Evolutionary conservation across 2,329 filamentous ascomycete genomes (phyloP).

Genomic region (Arthrobotrys sphaeroides): DNA sequence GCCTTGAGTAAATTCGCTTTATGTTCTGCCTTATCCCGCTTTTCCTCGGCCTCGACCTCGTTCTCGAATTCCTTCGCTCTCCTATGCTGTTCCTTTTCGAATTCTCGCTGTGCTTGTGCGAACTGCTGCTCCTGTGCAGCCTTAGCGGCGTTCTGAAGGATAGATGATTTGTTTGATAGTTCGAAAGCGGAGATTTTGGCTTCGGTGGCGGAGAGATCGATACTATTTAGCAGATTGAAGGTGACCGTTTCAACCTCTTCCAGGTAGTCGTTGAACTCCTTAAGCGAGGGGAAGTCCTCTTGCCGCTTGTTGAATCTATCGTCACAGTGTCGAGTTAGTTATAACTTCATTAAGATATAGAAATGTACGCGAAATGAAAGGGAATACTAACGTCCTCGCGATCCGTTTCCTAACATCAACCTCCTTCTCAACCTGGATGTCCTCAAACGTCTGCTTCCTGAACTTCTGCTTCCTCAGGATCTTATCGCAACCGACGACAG

Average conservation of each 20-base stretch:
- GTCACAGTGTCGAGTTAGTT: background rate
- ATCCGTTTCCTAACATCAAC: slow-evolving; percentile 89
- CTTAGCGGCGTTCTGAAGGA: slow-evolving; percentile 69
- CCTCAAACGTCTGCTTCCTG: slow-evolving; percentile 86
- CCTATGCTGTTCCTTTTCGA: slow-evolving; percentile 73
- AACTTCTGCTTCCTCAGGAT: slow-evolving; percentile 87
- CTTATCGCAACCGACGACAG: slow-evolving; percentile 85
- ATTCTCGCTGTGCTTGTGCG: slow-evolving; percentile 67
- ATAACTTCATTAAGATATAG: background rate
- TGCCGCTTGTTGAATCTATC: slow-evolving; percentile 85
- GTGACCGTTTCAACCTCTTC: slow-evolving; percentile 91
- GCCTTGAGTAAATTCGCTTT: slow-evolving; percentile 75
- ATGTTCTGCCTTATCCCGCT: slow-evolving; percentile 70
- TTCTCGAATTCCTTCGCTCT: slow-evolving; percentile 60
- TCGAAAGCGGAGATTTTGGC: slow-evolving; percentile 71
- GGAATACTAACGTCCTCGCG: slow-evolving; percentile 66
- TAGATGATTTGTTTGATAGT: slow-evolving; percentile 74
- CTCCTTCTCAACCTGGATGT: slow-evolving; percentile 87
- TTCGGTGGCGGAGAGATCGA: slow-evolving; percentile 71
- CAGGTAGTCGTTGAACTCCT: slow-evolving; percentile 91
- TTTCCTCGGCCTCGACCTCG: slow-evolving; percentile 68
- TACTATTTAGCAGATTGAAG: slow-evolving; percentile 81
- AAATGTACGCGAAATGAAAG: background rate
- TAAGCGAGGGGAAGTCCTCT: slow-evolving; percentile 86
- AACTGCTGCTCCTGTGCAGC: slow-evolving; percentile 69